Evolutionary conservation across 164 flowering plant species (phyloP), one percentile per base, ranked within the genome.

Genomic region (Berberis thunbergii): DNA sequence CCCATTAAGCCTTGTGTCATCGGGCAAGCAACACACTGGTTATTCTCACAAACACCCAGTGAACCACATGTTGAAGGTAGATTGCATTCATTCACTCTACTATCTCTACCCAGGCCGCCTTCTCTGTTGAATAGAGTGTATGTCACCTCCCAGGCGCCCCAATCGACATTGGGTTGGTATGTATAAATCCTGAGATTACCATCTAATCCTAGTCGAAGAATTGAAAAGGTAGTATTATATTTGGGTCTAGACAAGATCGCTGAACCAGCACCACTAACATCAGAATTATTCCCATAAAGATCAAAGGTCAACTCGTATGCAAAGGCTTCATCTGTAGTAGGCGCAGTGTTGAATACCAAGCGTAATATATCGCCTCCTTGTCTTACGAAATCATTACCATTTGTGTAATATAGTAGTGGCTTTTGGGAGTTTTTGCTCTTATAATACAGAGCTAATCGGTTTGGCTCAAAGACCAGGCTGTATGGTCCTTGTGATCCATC

Each of bases 1-100:
- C 78, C 82, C 43, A 68, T 3, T 53, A 79, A 55, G 4, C 82
- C 79, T 6, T 66, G 57, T 4, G 79, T 71, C 40, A 46, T 72
- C 1, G 82, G 82, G 11, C 82, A 79, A 41, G 75, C 79, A 11
- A 76, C 79, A 26, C 82, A 79, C 42, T 75, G 78, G 7, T 59
- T 48, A 42, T 75, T 73, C 13, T 73, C 72, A 45, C 81, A 78
- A 3, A 78, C 67, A 2, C 75, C 81, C n/a, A 78, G 45, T 10
- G 67, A 64, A 3, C 74, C 77, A 46, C 77, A 74, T 52, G 64
- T 68, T 49, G 57, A 62, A 9, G 87, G 83, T 45, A 81, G 53
- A 54, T 70, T 69, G 57, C 64, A 61, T 6, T 55, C 67, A 39
- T 26, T 54, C 49, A 42, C 12, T 53, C 1, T 53, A 52, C n/a